phyloP scores from a whole-genome alignment of 371 early-diverging fungal genomes.

The Mortierella sp. region DNA sequence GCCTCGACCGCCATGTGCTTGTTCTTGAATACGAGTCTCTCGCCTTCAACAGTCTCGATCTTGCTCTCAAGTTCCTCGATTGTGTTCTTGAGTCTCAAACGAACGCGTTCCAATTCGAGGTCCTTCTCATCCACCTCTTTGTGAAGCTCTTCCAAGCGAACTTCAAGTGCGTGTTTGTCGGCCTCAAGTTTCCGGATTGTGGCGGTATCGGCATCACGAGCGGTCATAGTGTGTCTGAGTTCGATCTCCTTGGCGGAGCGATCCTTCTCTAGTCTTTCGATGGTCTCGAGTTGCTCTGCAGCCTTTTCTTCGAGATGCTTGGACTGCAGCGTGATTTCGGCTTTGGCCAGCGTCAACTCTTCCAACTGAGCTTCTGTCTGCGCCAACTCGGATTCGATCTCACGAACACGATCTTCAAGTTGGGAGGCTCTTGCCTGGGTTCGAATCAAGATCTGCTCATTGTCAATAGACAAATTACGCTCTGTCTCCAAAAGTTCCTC shows the following conservation, averaged over 20 bases:
- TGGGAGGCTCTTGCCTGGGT: constrained; percentile 78
- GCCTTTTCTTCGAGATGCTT: constrained; percentile 62
- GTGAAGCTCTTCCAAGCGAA: constrained; percentile 68
- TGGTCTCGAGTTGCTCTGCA: constrained; percentile 56
- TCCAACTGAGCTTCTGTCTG: constrained; percentile 74
- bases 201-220: constrained; percentile 59
- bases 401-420: constrained; percentile 76
- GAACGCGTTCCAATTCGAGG: constrained; percentile 65
- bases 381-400: constrained; percentile 72
- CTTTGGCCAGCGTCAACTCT: constrained; percentile 63
- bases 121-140: constrained; percentile 68
- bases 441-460: constrained; percentile 83
- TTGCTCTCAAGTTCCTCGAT: constrained; percentile 72
- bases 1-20: constrained; percentile 59
- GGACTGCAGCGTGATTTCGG: constrained; percentile 60
- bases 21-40: constrained; percentile 69
- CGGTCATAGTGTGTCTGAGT: constrained; percentile 67
- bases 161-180: constrained; percentile 71
- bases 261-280: constrained; percentile 76
- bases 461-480: constrained; percentile 78
- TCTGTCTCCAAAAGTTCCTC: constrained; percentile 80
- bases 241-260: constrained; percentile 64
- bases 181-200: constrained; percentile 61
- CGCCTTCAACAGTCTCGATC: constrained; percentile 67
- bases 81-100: constrained; percentile 57